Evolutionary conservation across 176 grass and related monocot genomes (phyloP), one percentile per base, ranked within the genome.

Genomic region (Carex cristatella): DNA sequence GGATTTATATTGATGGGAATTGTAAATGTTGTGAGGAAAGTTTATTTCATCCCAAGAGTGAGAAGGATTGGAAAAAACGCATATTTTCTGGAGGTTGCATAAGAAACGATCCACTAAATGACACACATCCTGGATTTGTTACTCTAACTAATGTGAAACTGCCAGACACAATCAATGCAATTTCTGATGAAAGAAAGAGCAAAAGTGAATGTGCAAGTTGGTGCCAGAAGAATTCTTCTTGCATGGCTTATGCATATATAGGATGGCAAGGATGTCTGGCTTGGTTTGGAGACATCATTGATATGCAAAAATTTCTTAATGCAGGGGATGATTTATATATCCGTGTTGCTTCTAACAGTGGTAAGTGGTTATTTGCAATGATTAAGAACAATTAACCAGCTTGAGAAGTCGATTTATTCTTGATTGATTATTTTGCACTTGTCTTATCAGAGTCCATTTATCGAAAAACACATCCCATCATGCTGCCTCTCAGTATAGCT

Each of bases 81-180:
- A 65, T 14, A 13, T 82, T 18, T 48, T 53, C 80, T 46, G 59
- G 9, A 0, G 80, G 80, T 30, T 82, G 80, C 4, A 27, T 28
- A 64, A 82, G 80, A 82, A 4, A 2, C 0, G 10, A 15, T 46
- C 58, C 61, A 46, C 19, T 82, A 8, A 64, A 82, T 48, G n/a
- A 53, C 27, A 66, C 33, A 2, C 0, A 82, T 44, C 8, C 51
- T 66, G 37, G 80, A 15, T 82, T 82, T 82, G 1, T 5, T 10
- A 7, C n/a, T 19, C 4, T 82, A 48, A 14, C 0, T 28, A 61
- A 82, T 64, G 35, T 66, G 2, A 82, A 82, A n/a, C 18, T 82
- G 23, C 80, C 80, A 1, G 80, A 82, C 10, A 82, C 80, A 51
- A 46, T 82, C 5, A 61, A 82, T 66, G 80, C 61, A 13, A 31